Evolutionary conservation across 1,284 basidiomycete species (phyloP).

Genomic region (Leucoagaricus sp.): DNA sequence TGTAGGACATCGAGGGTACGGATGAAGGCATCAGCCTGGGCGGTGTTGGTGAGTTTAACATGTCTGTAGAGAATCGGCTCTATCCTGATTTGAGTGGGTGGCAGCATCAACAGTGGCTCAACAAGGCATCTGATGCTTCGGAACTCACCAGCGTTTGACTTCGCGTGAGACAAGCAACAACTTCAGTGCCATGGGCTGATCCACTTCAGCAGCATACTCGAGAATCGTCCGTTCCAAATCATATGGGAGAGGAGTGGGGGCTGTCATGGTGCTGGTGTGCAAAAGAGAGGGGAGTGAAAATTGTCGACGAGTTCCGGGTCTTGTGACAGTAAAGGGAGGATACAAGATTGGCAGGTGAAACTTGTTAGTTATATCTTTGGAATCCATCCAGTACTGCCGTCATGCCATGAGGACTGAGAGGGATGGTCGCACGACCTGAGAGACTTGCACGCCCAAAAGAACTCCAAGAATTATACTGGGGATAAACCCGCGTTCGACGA

Average conservation of each 20-base stretch:
- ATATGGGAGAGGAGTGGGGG: constrained; percentile 6
- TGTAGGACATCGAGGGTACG: constrained; percentile 17
- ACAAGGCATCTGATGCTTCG: background rate
- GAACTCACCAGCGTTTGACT: constrained; percentile 12
- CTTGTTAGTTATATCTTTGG: background rate
- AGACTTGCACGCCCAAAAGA: constrained; percentile 1
- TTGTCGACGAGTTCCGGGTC: background rate
- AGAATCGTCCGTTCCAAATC: constrained; percentile 12
- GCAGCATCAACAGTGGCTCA: background rate
- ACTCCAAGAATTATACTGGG: background rate
- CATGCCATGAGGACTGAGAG: constrained; percentile 2
- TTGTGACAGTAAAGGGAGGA: background rate
- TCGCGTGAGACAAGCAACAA: constrained; percentile 8
- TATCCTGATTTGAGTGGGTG: background rate
- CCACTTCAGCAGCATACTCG: constrained; percentile 8
- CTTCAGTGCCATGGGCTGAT: constrained; percentile 10
- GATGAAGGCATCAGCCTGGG: constrained; percentile 17
- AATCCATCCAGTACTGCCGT: constrained; percentile 1
- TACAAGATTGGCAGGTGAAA: background rate
- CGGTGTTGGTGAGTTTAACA: constrained; percentile 1
- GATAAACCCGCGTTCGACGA: background rate
- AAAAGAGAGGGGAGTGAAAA: background rate
- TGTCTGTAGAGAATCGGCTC: constrained; percentile 14
- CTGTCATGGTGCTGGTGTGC: background rate
- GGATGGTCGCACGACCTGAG: constrained; percentile 14